These are phyloP conservation scores for Vickermania spadyakhi DNA, from an alignment of 208 protist genomes.

Conservation along the genomic window DNA sequence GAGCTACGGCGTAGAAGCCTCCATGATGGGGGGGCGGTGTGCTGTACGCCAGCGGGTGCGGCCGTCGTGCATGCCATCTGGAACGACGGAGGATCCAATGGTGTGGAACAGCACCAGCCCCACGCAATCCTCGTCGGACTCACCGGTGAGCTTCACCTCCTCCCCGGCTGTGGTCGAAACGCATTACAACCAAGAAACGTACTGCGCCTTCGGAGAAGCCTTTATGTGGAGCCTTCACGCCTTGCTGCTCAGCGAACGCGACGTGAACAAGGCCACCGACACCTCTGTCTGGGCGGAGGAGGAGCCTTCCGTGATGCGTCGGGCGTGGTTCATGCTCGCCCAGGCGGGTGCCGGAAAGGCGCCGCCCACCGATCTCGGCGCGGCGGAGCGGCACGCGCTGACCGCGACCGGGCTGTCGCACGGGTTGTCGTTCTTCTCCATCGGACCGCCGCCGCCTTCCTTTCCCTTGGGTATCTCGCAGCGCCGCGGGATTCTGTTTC, in stretches of 20 bases:
- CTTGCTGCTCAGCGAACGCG: background rate
- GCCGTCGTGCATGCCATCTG: background rate
- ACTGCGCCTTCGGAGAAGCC: conserved; percentile 15
- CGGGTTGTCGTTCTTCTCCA: background rate
- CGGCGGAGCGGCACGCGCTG: background rate
- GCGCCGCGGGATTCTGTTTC: background rate
- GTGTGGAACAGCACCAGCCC: background rate
- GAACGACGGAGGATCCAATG: background rate
- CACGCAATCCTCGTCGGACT: background rate
- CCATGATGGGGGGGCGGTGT: conserved; percentile 77
- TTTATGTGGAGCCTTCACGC: conserved; percentile 2
- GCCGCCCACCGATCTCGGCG: background rate
- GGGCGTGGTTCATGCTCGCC: background rate
- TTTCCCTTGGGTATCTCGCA: background rate
- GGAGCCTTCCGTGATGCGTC: background rate
- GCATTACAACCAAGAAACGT: conserved; percentile 12
- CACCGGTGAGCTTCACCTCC: background rate
- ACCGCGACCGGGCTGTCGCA: conserved; percentile 7
- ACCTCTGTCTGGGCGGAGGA: background rate
- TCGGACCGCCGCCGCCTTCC: background rate
- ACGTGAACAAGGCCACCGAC: background rate
- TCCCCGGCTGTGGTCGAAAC: conserved; percentile 6
- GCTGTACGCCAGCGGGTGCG: background rate
- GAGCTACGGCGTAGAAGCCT: conserved; percentile 92
- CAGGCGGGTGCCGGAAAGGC: background rate